Conservation (phyloP, 2,329 filamentous ascomycete genomes). For the Aspergillus fischeri region DNA sequence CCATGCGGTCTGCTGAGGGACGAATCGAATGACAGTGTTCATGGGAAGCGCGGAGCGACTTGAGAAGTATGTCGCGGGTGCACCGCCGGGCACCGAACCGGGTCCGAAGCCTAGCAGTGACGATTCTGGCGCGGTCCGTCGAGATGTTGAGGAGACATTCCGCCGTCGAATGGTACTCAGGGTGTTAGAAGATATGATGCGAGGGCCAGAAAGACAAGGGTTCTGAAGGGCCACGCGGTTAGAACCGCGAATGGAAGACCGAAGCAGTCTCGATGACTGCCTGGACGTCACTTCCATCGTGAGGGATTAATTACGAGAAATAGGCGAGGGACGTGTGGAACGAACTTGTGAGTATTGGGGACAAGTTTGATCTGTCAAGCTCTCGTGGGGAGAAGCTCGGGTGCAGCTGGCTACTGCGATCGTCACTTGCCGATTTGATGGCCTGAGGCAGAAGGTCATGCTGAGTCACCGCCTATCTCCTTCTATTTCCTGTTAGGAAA, state of each 20-base stretch:
- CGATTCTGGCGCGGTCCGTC: constrained; percentile 27
- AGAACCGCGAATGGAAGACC: constrained; percentile 17
- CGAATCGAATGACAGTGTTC: constrained; percentile 93
- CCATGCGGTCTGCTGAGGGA: constrained; percentile 99
- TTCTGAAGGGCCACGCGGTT: constrained; percentile 20
- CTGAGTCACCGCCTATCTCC: constrained; percentile 5
- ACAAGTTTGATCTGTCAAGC: constrained; percentile 8
- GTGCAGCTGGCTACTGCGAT: constrained; percentile 11
- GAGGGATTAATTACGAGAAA: background rate
- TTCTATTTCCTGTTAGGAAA: background rate
- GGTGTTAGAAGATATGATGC: constrained; percentile 14
- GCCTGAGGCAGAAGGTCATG: constrained; percentile 24
- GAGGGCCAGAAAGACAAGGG: constrained; percentile 18
- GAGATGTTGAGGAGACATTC: constrained; percentile 28
- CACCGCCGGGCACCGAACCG: constrained; percentile 23
- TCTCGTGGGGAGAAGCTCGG: constrained; percentile 12
- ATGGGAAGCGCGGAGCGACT: constrained; percentile 68
- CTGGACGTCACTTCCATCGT: constrained; percentile 38
- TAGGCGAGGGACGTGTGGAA: background rate
- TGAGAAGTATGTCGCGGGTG: constrained; percentile 71
- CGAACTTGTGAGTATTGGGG: constrained; percentile 5
- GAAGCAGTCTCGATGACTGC: constrained; percentile 32
- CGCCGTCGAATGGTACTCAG: constrained; percentile 25
- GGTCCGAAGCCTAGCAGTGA: constrained; percentile 29
- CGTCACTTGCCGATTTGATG: constrained; percentile 1